Evolutionary conservation across 805 yeast genomes (phyloP), one percentile per base, ranked within the genome.

Genomic region (Barnettozyma sucrosica): DNA sequence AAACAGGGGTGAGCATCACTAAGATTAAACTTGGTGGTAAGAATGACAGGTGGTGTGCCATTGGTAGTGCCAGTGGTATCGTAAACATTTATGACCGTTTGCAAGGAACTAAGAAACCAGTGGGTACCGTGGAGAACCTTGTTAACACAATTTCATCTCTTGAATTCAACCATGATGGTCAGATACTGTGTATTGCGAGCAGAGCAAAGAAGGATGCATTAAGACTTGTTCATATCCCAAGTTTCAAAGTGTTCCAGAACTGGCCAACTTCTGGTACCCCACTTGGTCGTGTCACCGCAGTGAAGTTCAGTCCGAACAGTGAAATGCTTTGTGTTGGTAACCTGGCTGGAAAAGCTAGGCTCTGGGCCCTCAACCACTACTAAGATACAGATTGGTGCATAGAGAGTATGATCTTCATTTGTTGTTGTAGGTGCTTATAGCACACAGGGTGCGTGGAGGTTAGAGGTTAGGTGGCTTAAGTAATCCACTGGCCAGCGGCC

Each of bases 201-300:
- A 75, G 95, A 57, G 89, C 84, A 5, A 81, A 83, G 68, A 81
- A 83, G 57, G 98, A 93, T 65, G 87, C 97, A 3, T 71, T 93
- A 51, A 77, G 90, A 59, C 64, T 93, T 53, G 90, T 89, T 11
- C 98, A 93, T 63, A 67, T 92, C 48, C 96, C 97, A 20, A 76
- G 86, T 23, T 88, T 92, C 54, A 78, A 87, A 18, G 96, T 88
- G 7, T 93, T 82, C 68, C 74, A 82, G 43, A 93, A 93, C 70
- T 93, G 99, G 99, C 99, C 99, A 16, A 93, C 98, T 2, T 82
- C 92, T 45, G 89, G 89, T 6, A 92, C 99, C 1, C 98, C 99
- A 10, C 75, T 93, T 55, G 99, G 99, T n/a, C 81, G 84, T 55
- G 97, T 93, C 30, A 87, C 97, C 0, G 67, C 82, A 16, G 83